These are phyloP conservation scores for Colletotrichum destructivum DNA, from an alignment of 2,329 filamentous ascomycete species.

Conservation along the genomic window DNA sequence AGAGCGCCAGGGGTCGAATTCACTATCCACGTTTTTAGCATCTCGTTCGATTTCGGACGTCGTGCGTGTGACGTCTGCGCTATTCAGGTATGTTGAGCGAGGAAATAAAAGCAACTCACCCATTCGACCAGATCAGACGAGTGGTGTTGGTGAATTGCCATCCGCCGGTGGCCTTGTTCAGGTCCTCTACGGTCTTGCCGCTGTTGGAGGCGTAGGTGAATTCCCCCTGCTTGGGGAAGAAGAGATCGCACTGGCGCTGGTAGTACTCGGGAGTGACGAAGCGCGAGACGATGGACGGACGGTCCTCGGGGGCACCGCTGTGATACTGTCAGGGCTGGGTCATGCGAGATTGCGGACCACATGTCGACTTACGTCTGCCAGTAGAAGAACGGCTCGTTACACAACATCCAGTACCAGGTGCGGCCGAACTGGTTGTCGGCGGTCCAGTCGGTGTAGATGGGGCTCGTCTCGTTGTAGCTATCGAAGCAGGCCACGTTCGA, in stretches of 20 bases:
- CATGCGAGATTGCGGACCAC: neutral
- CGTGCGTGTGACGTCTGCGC: constrained; percentile 1
- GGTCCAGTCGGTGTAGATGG: constrained; percentile 65
- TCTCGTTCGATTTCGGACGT: neutral
- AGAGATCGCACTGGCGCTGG: constrained; percentile 68
- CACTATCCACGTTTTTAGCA: constrained; percentile 47
- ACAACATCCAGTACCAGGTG: constrained; percentile 74
- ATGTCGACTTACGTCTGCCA: constrained; percentile 64
- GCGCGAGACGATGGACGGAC: constrained; percentile 66
- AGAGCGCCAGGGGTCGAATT: constrained; percentile 73
- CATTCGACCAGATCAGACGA: constrained; percentile 72
- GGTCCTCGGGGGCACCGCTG: constrained; percentile 62
- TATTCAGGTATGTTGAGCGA: constrained; percentile 23
- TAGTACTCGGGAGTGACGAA: constrained; percentile 67
- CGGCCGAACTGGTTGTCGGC: constrained; percentile 63
- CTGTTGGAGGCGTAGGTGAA: constrained; percentile 63
- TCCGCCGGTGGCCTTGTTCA: constrained; percentile 68
- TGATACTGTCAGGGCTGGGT: constrained; percentile 45
- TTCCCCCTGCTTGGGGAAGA: constrained; percentile 67
- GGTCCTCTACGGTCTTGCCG: constrained; percentile 61
- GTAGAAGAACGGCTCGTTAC: constrained; percentile 68
- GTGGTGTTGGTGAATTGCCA: constrained; percentile 67
- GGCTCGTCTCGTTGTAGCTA: constrained; percentile 64
- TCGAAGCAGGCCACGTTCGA: constrained; percentile 66
- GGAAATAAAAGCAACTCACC: constrained; percentile 41